phyloP scores from a whole-genome alignment of 192 early-diverging fungal species.

The Diversispora eburnea region DNA sequence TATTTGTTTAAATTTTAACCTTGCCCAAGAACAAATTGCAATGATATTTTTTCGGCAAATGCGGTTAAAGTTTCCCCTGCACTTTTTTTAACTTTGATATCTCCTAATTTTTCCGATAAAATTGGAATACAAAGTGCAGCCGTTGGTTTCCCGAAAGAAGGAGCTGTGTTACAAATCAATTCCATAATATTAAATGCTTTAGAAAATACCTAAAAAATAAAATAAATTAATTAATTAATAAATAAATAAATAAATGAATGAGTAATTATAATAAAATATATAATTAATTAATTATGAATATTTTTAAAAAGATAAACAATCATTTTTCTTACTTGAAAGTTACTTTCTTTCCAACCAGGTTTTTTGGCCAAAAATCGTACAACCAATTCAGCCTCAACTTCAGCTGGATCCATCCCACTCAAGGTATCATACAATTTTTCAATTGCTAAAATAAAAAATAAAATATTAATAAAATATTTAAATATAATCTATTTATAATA shows the following conservation, averaged over 20 bases:
- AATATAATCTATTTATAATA: background rate
- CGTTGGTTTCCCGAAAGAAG: conserved; percentile 67
- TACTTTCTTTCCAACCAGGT: conserved; percentile 96
- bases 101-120: conserved; percentile 89
- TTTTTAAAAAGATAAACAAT: too few species aligned
- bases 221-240: background rate
- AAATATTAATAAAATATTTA: background rate
- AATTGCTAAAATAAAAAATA: conserved; percentile 45
- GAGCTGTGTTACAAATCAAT: conserved; percentile 56
- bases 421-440: conserved; percentile 72
- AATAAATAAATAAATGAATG: background rate
- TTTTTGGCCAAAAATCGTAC: conserved; percentile 74
- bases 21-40: conserved; percentile 80
- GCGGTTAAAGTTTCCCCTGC: conserved; percentile 75
- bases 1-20: conserved; percentile 29
- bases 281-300: background rate
- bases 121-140: conserved; percentile 72
- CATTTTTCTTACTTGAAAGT: conserved; percentile 69
- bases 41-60: conserved; percentile 70
- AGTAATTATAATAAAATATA: background rate
- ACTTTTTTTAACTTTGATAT: conserved; percentile 88
- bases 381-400: conserved; percentile 77
- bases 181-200: conserved; percentile 75
- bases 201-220: conserved; percentile 49
- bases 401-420: conserved; percentile 43